Evolutionary conservation across 768 basidiomycete genomes (phyloP).

Genomic region (Pholiota conissans): DNA sequence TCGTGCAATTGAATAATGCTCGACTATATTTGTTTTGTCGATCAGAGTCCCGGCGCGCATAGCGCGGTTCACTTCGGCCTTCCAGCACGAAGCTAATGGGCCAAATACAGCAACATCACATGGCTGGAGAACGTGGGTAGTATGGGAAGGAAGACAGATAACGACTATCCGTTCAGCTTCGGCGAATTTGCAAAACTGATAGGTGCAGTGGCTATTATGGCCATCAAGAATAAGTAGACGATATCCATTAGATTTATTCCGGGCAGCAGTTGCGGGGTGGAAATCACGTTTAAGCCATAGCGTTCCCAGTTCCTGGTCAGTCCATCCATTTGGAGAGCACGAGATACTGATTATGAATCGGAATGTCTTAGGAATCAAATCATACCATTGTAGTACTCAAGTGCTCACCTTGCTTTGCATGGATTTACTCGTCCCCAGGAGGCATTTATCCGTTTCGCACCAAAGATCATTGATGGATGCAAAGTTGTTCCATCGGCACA

Average conservation of each 20-base stretch:
- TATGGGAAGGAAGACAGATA: constrained; percentile 36
- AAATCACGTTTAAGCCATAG: constrained; percentile 36
- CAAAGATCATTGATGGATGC: constrained; percentile 37
- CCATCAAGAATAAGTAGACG: constrained; percentile 37
- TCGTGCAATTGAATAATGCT: constrained; percentile 24
- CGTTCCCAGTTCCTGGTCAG: constrained; percentile 31
- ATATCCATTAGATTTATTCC: constrained; percentile 17
- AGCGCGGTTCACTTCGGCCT: constrained; percentile 20
- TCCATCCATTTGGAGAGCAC: constrained; percentile 38
- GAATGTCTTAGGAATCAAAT: neutral
- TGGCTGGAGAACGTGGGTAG: constrained; percentile 35
- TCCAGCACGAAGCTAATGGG: constrained; percentile 31
- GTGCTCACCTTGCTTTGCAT: constrained; percentile 29
- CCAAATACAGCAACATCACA: constrained; percentile 29
- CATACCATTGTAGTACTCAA: constrained; percentile 2
- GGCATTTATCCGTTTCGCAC: constrained; percentile 24
- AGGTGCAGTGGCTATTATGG: constrained; percentile 28
- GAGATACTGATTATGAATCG: constrained; percentile 25
- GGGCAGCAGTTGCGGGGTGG: constrained; percentile 21
- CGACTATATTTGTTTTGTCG: constrained; percentile 27
- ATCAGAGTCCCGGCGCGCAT: constrained; percentile 19
- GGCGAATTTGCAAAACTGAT: constrained; percentile 27
- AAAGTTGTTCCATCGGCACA: constrained; percentile 41
- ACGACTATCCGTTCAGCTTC: constrained; percentile 28
- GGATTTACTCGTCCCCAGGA: constrained; percentile 27